Evolutionary conservation across 208 protist genomes (phyloP), one percentile per base, ranked within the genome.

Genomic region (Leishmania arabica): DNA sequence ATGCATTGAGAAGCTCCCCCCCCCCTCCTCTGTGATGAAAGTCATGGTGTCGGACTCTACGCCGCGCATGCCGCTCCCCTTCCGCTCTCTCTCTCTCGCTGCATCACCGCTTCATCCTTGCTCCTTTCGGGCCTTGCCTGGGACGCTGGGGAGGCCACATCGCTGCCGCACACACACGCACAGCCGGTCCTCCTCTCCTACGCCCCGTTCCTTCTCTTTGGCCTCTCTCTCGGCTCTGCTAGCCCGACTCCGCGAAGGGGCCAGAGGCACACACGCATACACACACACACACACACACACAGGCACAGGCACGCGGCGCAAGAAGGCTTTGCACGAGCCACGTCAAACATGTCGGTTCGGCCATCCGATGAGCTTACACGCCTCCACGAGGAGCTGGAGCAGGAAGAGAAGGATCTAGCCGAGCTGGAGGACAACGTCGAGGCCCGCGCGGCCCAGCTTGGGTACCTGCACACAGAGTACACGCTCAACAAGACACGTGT

Each of bases 401-500:
- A 69, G 0, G 84, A 92, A 74, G 85, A 95, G 73, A 72, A 78
- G 9, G 66, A 87, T 31, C 87, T 97, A 34, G 31, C 77, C 0
- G 82, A 77, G 3, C 80, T 94, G 24, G 93, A 94, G 75, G 88
- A 86, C 64, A 85, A 92, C 75, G 90, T 97, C 8, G 90, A 93
- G 45, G 58, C 86, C 2, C 88, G 90, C 58, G 79, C 90, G 2
- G 83, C 90, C 2, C 89, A 95, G 74, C 90, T 97, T 21, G 78
- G 89, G 45, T 89, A 91, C 74, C 84, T 97, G 5, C 86, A 92
- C 83, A 85, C 78, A 4, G 91, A 97, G 86, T 97, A 95, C 87
- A 88, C 84, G 2, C 75, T 78, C 37, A 95, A 97, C 85, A 80
- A 94, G 47, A 73, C 58, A 31, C 85, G 87, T 42, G 65, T 97